Base-by-base conservation (phyloP, 495 filamentous ascomycete genomes). In the Jackrogersella minutella region DNA sequence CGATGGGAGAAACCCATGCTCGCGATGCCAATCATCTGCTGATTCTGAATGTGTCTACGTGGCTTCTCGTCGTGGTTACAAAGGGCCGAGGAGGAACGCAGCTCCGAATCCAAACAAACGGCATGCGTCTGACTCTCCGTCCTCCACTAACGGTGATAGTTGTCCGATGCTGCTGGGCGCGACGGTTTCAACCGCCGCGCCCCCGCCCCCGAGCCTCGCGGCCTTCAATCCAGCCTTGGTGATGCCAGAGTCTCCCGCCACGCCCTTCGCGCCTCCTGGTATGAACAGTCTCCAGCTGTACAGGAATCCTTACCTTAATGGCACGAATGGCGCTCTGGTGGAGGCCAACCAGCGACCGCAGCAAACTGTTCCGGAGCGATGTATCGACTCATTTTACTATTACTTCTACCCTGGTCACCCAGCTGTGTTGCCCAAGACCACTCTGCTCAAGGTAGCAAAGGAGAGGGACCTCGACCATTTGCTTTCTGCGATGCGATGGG, bases 381-480 rank as follows among this genome's bases (percentile, higher is more conserved):
- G 83, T 60, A 78, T 85, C 57, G 83, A 86, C 49, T 77, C 84
- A 30, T 86, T 85, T 64, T 86, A 84, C 65, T 80, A 80, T 55
- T 84, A 86, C 75, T 93, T 93, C 70, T 86, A 92, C 65, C 80
- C 80, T 2, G 82, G 85, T 2, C 91, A 94, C 70, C 91, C 91
- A 0, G 84, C 92, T 63, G 74, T 86, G 50, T 79, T 88, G 3
- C 83, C 83, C 9, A 80, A 80, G 68, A 73, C 78, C 13, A 68
- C 77, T 46, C 76, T 84, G 22, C 61, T 83, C 47, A 77, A 74
- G 39, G 53, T 83, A 55, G 68, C 79, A 3, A 81, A 84, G 56
- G 76, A 82, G 13, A 64, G 76, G 21, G 75, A 79, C 22, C 47
- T 82, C 26, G 71, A 74, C 36, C 70, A 78, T 60, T 64, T 86